Conservation (phyloP, 179 eudicot genomes). For the Monotropa hypopitys region DNA sequence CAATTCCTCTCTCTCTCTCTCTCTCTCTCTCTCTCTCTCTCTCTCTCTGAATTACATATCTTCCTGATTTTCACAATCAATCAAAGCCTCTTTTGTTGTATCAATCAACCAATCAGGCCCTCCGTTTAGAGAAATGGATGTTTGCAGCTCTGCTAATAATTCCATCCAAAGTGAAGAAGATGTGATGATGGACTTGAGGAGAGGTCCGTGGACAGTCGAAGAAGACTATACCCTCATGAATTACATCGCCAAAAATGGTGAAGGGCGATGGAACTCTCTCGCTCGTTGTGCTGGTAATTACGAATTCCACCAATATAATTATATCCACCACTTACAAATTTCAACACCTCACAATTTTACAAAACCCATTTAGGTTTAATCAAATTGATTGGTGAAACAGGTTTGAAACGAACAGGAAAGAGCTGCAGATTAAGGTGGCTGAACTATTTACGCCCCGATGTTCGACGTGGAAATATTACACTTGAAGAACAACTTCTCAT, state of each 20-base stretch:
- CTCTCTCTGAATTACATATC: not conserved
- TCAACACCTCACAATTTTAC: too few species aligned
- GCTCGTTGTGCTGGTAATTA: conserved; percentile 43
- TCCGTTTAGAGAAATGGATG: conserved; percentile 1
- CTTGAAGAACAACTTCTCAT: conserved; percentile 60
- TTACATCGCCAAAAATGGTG: conserved; percentile 47
- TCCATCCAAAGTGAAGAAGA: conserved; percentile 23
- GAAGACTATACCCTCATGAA: conserved; percentile 66
- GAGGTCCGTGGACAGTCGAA: conserved; percentile 90
- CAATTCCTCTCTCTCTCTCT: conserved; percentile 3
- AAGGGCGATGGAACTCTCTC: conserved; percentile 61
- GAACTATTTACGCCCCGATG: conserved; percentile 70
- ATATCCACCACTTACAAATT: too few species aligned
- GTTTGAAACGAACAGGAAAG: conserved; percentile 67
- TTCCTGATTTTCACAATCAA: not conserved
- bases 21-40: conserved; percentile 7
- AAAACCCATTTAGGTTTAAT: too few species aligned
- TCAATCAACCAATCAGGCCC: not conserved
- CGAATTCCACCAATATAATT: not conserved
- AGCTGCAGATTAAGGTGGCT: conserved; percentile 71
- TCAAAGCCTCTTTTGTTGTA: not conserved
- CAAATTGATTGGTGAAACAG: conserved; percentile 14
- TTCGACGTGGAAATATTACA: conserved; percentile 65
- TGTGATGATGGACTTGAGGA: conserved; percentile 30
- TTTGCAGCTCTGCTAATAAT: not conserved